These are phyloP conservation scores for Zygosaccharomyces pseudobailii DNA, from an alignment of 1,139 yeast species.

Conservation along the genomic window DNA sequence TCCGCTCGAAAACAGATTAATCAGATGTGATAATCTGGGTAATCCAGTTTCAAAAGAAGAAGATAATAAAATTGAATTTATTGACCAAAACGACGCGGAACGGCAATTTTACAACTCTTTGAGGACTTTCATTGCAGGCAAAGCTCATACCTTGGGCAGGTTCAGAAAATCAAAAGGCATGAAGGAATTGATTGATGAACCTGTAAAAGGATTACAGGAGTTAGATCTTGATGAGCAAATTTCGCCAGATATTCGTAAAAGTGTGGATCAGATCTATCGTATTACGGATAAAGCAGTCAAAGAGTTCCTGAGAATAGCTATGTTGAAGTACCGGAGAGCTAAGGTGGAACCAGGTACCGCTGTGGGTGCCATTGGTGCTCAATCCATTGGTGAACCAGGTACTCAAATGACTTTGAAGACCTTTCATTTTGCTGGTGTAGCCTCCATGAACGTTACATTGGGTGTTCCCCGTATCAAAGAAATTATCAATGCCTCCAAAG, in stretches of 20 bases:
- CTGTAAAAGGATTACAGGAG: slow-evolving; percentile 39
- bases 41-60: slow-evolving; percentile 44
- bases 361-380: slow-evolving; percentile 99
- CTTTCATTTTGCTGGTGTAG: slow-evolving; percentile 99
- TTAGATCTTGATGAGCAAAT: slow-evolving; percentile 46
- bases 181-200: slow-evolving; percentile 42
- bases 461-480: slow-evolving; percentile 99
- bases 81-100: slow-evolving; percentile 83
- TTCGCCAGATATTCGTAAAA: slow-evolving; percentile 37
- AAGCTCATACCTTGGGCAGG: slow-evolving; percentile 53
- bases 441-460: slow-evolving; percentile 95
- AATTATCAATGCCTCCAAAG: slow-evolving; percentile 93
- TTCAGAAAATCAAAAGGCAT: slow-evolving; percentile 55
- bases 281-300: slow-evolving; percentile 57
- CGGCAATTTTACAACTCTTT: slow-evolving; percentile 75
- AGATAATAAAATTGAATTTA: slow-evolving; percentile 48
- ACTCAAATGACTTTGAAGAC: slow-evolving; percentile 98
- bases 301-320: slow-evolving; percentile 71
- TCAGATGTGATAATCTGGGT: slow-evolving; percentile 74
- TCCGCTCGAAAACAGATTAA: slow-evolving; percentile 56
- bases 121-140: slow-evolving; percentile 53
- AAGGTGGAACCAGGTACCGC: slow-evolving; percentile 99
- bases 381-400: slow-evolving; percentile 98
- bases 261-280: slow-evolving; percentile 70
- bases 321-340: slow-evolving; percentile 80